phyloP scores from a whole-genome alignment of 169 alveolate species.

The Eimeria praecox region DNA sequence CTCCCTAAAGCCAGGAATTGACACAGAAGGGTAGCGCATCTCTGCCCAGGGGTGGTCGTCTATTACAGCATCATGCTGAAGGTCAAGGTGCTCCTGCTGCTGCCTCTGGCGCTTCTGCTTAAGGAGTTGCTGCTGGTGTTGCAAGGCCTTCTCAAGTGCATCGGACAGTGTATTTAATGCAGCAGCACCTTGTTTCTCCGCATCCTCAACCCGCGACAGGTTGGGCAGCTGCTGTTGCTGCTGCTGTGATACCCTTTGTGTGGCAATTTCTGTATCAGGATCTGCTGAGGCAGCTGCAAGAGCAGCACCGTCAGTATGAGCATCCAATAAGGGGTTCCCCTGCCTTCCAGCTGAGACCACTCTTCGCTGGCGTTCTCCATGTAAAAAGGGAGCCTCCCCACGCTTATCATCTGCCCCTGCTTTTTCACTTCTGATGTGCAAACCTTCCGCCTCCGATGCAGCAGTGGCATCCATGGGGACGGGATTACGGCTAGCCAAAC shows the following conservation, averaged over 20 bases:
- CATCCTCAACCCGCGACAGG: neutral
- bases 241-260: neutral
- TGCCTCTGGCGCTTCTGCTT: conserved; percentile 14
- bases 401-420: neutral
- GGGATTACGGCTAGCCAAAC: neutral
- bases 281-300: conserved; percentile 1
- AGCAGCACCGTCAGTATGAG: neutral
- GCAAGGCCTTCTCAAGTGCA: conserved; percentile 32
- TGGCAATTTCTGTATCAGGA: neutral
- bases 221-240: conserved; percentile 5
- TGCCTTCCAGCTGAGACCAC: neutral
- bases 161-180: conserved; percentile 31
- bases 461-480: neutral
- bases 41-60: conserved; percentile 31
- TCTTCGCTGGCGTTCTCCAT: neutral
- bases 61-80: conserved; percentile 5
- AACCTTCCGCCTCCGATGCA: neutral
- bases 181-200: neutral
- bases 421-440: neutral
- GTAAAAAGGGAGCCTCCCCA: neutral
- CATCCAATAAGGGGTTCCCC: neutral
- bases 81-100: neutral
- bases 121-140: conserved; percentile 56
- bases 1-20: neutral
- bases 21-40: neutral